Base-by-base conservation (phyloP, 83 land plant genomes). In the Thuja plicata region DNA sequence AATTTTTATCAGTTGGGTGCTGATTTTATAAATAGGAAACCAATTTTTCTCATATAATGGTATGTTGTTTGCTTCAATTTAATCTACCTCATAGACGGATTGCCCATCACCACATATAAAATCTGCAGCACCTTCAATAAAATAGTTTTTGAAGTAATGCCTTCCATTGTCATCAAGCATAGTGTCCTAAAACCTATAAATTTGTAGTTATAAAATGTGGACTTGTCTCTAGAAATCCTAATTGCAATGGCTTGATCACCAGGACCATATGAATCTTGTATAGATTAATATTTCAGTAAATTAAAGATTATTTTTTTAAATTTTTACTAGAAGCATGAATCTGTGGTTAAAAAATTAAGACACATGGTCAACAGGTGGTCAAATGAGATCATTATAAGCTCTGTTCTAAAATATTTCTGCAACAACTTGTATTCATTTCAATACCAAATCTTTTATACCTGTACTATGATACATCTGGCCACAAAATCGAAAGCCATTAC, bases 391-490 rank as follows among this genome's bases (percentile, higher is more conserved):
- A n/a, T n/a, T n/a, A n/a, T n/a, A n/a, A n/a, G n/a, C n/a, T n/a
- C n/a, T n/a, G 30, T 73, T 13, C 80, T 35, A 35, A 12, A 76
- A 76, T 76, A 13, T 76, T 76, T 34, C 17, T 37, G 41, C 80
- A 34, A 37, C 40, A 35, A 37, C 37, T 40, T 38, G 2, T 35
- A 11, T 7, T 38, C 1, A 37, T 38, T 5, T 34, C 3, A 76
- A 35, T 77, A n/a, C 16, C 16, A 77, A 7, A 32, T 76, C 41
- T 27, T 0, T 54, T 19, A 76, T 88, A 95, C 95, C 92, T 90
- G 89, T 89, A 95, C 92, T 21, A 91, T 92, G 86, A 95, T 94
- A 88, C 89, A 92, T 84, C 88, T 91, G 66, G 96, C 96, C 55
- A 92, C 92, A 90, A 95, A 95, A 48, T 91, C 90, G 15, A 92